Base-by-base conservation (phyloP, 2,329 filamentous ascomycete genomes). In the Daldinia eschscholtzii region DNA sequence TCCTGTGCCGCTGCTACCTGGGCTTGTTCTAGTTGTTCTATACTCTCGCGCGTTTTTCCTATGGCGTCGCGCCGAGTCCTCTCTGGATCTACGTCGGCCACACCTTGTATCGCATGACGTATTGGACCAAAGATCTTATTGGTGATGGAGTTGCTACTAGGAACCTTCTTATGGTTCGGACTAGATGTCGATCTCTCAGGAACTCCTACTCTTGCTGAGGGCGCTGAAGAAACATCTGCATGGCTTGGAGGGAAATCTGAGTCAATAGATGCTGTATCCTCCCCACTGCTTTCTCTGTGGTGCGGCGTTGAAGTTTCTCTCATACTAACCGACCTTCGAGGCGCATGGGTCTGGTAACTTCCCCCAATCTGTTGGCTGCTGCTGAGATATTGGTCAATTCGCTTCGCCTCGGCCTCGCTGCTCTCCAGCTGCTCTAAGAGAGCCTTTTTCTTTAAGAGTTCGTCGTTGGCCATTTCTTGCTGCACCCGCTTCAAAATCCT, bases 11-110 rank as follows among this genome's bases (percentile, higher is more conserved):
- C 93, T 4, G 93, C 94, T 35, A 93, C 88, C 65, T 98, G 88
- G 0, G 96, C 96, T 83, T 97, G 93, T 80, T 98, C 94, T 59
- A 99, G 86, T 83, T 98, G 88, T 52, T 82, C 87, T 70, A 99
- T 89, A 65, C 90, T 93, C 81, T 99, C 96, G 72, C 91, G 90
- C 0, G 96, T 99, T 85, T 98, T 98, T 42, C 95, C 94, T 74
- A 99, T 98, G 71, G 93, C 92, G 79, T 99, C 96, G 61, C 96
- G 88, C 60, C 96, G 87, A 48, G 94, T 97, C 70, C 94, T 87
- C 81, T 99, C 96, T 0, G 96, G 96, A 77, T 99, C 96, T 46
- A 97, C 93, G 78, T 99, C 96, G 0, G 96, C 95, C 75, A 98
- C 95, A 3, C 96, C 96, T 77, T 98, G 93, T 37, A 98, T 93